These are phyloP conservation scores for Vigna trinervia DNA, from an alignment of 306 rosid genomes.

Conservation along the genomic window DNA sequence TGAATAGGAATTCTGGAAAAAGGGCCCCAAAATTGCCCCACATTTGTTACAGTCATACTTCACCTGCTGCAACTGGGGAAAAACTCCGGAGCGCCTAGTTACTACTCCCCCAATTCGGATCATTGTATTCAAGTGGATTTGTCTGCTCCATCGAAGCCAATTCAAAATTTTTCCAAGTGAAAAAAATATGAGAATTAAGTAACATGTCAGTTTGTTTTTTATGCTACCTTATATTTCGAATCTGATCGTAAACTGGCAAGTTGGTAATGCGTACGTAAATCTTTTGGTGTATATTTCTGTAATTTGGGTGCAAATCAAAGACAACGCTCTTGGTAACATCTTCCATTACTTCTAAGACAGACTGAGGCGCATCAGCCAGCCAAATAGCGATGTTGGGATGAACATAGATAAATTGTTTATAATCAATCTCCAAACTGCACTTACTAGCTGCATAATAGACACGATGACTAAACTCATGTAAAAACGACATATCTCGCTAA, in stretches of 20 bases:
- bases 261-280: constrained; percentile 90
- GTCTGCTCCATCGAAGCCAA: constrained; percentile 60
- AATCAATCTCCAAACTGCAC: constrained; percentile 96
- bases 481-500: not conserved
- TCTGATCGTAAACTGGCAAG: constrained; percentile 94
- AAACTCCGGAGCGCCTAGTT: constrained; percentile 96
- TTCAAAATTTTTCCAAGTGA: constrained; percentile 5
- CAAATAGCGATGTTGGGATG: constrained; percentile 99
- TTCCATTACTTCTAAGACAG: constrained; percentile 98
- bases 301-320: constrained; percentile 83
- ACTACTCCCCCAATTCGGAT: constrained; percentile 99
- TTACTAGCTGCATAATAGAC: constrained; percentile 68
- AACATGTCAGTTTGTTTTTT: not conserved
- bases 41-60: constrained; percentile 97
- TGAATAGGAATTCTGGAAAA: constrained; percentile 94
- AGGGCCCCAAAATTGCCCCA: constrained; percentile 89
- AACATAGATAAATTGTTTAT: constrained; percentile 88
- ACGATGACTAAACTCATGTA: not conserved
- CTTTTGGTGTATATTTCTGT: constrained; percentile 84
- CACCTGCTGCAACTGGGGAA: constrained; percentile 98
- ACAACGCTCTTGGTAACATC: constrained; percentile 94
- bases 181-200: constrained; percentile 12
- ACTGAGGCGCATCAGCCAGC: constrained; percentile 99
- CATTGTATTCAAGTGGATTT: constrained; percentile 97
- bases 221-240: constrained; percentile 91